These are phyloP conservation scores for Inosperma sp. DNA, from an alignment of 768 basidiomycete species.

Conservation along the genomic window DNA sequence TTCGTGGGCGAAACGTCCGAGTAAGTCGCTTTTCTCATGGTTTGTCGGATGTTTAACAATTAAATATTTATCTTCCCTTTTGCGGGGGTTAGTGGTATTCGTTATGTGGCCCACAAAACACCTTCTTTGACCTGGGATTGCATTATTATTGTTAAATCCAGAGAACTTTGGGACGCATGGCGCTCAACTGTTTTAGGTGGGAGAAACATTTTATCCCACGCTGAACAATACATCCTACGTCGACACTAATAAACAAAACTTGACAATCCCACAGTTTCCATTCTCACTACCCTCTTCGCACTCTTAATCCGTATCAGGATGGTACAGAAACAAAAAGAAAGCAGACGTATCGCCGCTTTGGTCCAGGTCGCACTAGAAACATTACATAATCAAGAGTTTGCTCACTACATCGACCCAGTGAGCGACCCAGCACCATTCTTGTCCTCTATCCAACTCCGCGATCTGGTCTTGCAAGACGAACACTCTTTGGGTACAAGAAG, in stretches of 20 bases:
- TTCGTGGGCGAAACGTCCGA: conserved; percentile 57
- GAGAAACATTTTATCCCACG: conserved; percentile 23
- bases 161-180: conserved; percentile 69
- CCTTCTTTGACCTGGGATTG: conserved; percentile 66
- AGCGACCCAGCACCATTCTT: conserved; percentile 70
- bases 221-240: conserved; percentile 1
- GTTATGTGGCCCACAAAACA: conserved; percentile 71
- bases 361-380: conserved; percentile 78
- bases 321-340: conserved; percentile 52
- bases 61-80: conserved; percentile 3
- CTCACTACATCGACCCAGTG: conserved; percentile 78
- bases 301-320: conserved; percentile 38
- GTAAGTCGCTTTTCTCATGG: conserved; percentile 40
- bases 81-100: conserved; percentile 49
- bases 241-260: conserved; percentile 14
- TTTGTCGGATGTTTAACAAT: conserved; percentile 12
- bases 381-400: conserved; percentile 76
- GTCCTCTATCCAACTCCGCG: conserved; percentile 83
- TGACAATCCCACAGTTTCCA: conserved; percentile 27
- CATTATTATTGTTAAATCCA: conserved; percentile 55
- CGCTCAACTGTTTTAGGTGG: conserved; percentile 58
- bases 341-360: conserved; percentile 61
- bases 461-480: conserved; percentile 77
- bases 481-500: conserved; percentile 64
- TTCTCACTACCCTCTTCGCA: conserved; percentile 27